These are phyloP conservation scores for Linum usitatissimum DNA, from an alignment of 345 rosid species.

Conservation along the genomic window DNA sequence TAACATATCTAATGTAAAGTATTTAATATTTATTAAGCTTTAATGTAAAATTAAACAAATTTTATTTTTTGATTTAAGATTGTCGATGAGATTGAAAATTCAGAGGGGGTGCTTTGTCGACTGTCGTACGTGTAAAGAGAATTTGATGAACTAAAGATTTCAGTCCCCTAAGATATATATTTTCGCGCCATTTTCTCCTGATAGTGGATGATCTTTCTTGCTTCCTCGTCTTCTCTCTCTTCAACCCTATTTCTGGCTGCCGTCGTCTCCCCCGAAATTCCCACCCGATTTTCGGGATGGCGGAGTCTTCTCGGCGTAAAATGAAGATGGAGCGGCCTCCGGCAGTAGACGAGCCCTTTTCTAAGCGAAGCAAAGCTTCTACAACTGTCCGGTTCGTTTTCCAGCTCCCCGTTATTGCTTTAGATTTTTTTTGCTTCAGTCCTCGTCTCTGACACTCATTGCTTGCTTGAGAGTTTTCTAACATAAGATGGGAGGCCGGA, in stretches of 20 bases:
- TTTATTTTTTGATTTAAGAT: too few relatives aligned
- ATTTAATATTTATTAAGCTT: too few relatives aligned
- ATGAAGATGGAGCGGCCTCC: not conserved
- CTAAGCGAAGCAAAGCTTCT: not conserved
- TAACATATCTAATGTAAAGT: too few relatives aligned
- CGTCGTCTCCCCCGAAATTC: not conserved
- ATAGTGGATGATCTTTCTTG: not conserved
- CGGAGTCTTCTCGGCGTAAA: not conserved
- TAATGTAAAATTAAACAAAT: too few relatives aligned
- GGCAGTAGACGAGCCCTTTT: not conserved
- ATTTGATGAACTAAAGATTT: too few relatives aligned
- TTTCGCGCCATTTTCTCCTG: too few relatives aligned
- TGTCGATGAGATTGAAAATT: too few relatives aligned
- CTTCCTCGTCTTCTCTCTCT: not conserved
- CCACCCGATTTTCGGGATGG: not conserved
- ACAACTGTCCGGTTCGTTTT: not conserved
- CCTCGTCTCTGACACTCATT: too few relatives aligned
- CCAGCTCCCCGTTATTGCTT: not conserved
- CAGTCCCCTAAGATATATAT: too few relatives aligned
- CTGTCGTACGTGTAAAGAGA: too few relatives aligned
- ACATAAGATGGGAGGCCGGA: not conserved
- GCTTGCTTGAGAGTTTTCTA: not conserved
- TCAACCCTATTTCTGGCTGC: not conserved
- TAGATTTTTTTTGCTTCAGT: too few relatives aligned
- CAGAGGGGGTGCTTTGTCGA: too few relatives aligned